These are phyloP conservation scores for Neonectria coccinea DNA, from an alignment of 2,329 filamentous ascomycete species.

Conservation along the genomic window DNA sequence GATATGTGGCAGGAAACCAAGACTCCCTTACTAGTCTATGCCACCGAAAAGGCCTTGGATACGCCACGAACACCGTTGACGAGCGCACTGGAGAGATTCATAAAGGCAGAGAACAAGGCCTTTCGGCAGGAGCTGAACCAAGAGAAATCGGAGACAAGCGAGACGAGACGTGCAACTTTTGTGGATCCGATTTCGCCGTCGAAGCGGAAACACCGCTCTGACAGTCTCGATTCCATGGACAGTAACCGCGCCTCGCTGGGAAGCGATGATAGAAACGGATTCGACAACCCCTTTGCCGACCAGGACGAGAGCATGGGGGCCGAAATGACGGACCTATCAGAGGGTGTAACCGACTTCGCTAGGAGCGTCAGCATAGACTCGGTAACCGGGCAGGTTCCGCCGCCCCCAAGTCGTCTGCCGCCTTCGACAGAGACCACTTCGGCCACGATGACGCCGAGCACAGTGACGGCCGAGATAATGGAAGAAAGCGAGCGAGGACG, in stretches of 20 bases:
- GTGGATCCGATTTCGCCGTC: conserved; percentile 59
- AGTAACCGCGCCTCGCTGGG: conserved; percentile 59
- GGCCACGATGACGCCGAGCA: conserved; percentile 42
- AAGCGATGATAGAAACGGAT: conserved; percentile 52
- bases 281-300: conserved; percentile 49
- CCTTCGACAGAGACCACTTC: conserved; percentile 41
- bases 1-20: conserved; percentile 62
- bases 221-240: conserved; percentile 61
- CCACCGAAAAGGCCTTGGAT: conserved; percentile 55
- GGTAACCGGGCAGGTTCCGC: conserved; percentile 28
- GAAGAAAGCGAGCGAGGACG: conserved; percentile 18
- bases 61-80: conserved; percentile 52
- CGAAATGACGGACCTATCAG: conserved; percentile 45
- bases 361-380: conserved; percentile 34
- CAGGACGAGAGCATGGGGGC: conserved; percentile 38
- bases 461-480: conserved; percentile 38
- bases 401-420: conserved; percentile 27
- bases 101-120: conserved; percentile 62
- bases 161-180: conserved; percentile 34
- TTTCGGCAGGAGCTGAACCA: conserved; percentile 63
- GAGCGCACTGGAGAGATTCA: conserved; percentile 57
- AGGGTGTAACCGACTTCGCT: conserved; percentile 26
- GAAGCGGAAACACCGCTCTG: conserved; percentile 59
- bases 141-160: conserved; percentile 47
- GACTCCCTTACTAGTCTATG: conserved; percentile 64